These are phyloP conservation scores for Microbotryum violaceum DNA, from an alignment of 1,284 basidiomycete species.

Conservation along the genomic window DNA sequence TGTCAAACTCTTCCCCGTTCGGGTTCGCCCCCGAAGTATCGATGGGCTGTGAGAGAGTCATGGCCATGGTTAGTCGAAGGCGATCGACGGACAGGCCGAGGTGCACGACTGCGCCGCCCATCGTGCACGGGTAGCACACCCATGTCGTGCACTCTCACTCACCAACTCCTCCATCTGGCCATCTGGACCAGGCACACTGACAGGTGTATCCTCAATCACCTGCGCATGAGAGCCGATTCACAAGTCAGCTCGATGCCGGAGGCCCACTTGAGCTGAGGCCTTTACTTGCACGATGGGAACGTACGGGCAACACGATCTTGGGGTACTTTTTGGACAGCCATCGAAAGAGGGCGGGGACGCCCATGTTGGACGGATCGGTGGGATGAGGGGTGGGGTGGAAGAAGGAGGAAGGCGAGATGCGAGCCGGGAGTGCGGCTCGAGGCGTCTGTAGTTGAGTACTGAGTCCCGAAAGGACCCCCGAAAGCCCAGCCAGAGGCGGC, in stretches of 20 bases:
- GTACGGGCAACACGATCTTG: conserved; percentile 64
- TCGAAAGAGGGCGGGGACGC: conserved; percentile 29
- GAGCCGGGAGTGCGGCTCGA: too few relatives aligned
- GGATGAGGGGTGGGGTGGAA: neutral
- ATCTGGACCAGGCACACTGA: conserved; percentile 50
- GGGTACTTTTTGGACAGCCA: conserved; percentile 61
- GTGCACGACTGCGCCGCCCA: neutral
- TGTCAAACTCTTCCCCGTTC: conserved; percentile 94
- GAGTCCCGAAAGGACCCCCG: too few relatives aligned
- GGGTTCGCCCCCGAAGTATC: conserved; percentile 82
- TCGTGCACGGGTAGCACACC: neutral
- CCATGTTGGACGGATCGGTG: conserved; percentile 5
- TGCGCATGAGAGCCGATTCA: conserved; percentile 37
- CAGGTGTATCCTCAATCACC: conserved; percentile 74
- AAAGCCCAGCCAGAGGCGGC: too few relatives aligned
- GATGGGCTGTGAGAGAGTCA: conserved; percentile 48
- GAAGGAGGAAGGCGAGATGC: too few relatives aligned
- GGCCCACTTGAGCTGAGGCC: too few relatives aligned
- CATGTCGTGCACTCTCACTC: neutral
- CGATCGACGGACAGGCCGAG: neutral
- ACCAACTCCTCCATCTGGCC: conserved; percentile 56
- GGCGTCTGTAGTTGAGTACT: too few relatives aligned
- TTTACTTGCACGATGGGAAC: neutral
- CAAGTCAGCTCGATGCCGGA: too few relatives aligned
- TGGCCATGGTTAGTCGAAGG: neutral